Percentiles rank a stretch among this genome's conserved stretches.
These are phyloP conservation scores for Botrytis galanthina DNA, from an alignment of 2,329 filamentous ascomycete species.

Conservation along the genomic window DNA sequence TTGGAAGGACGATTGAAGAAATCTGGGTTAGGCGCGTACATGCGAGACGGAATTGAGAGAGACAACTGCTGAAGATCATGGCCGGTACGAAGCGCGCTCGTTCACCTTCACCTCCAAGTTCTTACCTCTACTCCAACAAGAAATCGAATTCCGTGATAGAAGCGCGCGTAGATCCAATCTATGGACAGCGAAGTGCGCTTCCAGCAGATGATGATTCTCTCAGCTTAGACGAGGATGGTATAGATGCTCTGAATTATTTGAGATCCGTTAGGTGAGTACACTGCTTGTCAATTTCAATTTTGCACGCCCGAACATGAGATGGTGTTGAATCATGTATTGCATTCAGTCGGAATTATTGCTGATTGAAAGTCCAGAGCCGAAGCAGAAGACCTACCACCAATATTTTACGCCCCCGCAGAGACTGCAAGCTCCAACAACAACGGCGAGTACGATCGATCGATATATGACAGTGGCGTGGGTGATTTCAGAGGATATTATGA, in stretches of 20 bases:
- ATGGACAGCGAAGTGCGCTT: slow-evolving; percentile 71
- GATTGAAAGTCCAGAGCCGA: slow-evolving; percentile 62
- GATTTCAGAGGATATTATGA: slow-evolving; percentile 66
- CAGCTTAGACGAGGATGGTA: slow-evolving; percentile 62
- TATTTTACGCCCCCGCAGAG: slow-evolving; percentile 62
- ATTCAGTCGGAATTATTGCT: slow-evolving; percentile 32
- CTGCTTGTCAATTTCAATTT: background rate
- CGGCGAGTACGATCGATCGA: slow-evolving; percentile 38
- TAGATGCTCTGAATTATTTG: slow-evolving; percentile 66
- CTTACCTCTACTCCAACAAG: slow-evolving; percentile 18
- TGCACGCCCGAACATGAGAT: slow-evolving; percentile 19
- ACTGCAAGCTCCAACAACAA: slow-evolving; percentile 33
- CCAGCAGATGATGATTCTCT: slow-evolving; percentile 57
- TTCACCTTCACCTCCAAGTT: slow-evolving; percentile 12
- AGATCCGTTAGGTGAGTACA: slow-evolving; percentile 64
- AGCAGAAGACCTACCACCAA: slow-evolving; percentile 69
- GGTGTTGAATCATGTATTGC: slow-evolving; percentile 42
- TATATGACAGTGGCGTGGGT: slow-evolving; percentile 50
- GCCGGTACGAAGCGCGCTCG: slow-evolving; percentile 15
- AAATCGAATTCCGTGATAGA: slow-evolving; percentile 29
- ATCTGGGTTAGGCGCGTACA: no score
- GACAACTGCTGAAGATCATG: background rate
- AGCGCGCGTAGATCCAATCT: slow-evolving; percentile 56
- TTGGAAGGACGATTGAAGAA: background rate
- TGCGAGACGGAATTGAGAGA: background rate